phyloP scores from a whole-genome alignment of 306 rosid genomes.

The Cicer arietinum region DNA sequence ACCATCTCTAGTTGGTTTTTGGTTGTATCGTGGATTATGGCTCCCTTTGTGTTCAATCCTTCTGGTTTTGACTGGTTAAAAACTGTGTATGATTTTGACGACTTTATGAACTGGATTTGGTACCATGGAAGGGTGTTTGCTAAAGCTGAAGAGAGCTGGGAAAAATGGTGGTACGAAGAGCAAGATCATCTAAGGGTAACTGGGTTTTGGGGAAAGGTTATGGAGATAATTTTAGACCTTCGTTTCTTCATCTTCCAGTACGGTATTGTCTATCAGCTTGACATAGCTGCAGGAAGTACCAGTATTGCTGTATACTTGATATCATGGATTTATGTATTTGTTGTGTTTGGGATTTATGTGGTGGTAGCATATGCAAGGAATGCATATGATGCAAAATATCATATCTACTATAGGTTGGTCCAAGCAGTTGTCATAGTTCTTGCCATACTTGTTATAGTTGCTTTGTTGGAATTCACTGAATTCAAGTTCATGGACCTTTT shows the following conservation, averaged over 20 bases:
- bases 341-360: conserved; percentile 59
- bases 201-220: conserved; percentile 79
- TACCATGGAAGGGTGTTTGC: conserved; percentile 75
- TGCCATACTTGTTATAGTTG: conserved; percentile 58
- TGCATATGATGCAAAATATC: conserved; percentile 64
- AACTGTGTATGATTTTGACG: conserved; percentile 80
- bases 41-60: conserved; percentile 87
- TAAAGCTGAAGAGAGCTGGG: conserved; percentile 95
- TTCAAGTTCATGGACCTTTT: conserved; percentile 67
- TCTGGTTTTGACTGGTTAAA: conserved; percentile 94
- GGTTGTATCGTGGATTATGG: conserved; percentile 79
- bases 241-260: conserved; percentile 87
- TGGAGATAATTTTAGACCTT: conserved; percentile 76
- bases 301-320: conserved; percentile 74
- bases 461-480: conserved; percentile 67
- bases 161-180: conserved; percentile 95
- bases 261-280: conserved; percentile 76
- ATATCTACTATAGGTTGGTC: conserved; percentile 80
- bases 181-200: conserved; percentile 81
- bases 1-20: conserved; percentile 86
- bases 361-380: conserved; percentile 68
- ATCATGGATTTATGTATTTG: conserved; percentile 79
- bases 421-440: conserved; percentile 65
- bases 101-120: conserved; percentile 88
- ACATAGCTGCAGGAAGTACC: conserved; percentile 69